Evolutionary conservation across 2,329 filamentous ascomycete species (phyloP), one percentile per base, ranked within the genome.

Genomic region (Cercospora sojina): DNA sequence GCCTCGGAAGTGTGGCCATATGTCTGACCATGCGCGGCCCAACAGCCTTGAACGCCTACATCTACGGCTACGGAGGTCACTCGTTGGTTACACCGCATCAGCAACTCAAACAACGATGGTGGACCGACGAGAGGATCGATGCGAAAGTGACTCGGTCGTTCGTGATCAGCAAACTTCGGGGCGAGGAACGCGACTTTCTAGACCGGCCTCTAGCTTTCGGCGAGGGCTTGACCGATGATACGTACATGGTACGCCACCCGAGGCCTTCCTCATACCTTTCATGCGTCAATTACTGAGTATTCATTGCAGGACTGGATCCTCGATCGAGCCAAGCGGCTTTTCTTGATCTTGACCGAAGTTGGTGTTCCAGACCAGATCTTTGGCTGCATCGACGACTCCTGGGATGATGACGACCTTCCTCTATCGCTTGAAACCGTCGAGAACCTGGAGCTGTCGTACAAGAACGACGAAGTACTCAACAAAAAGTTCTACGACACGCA

Each of bases 391-490:
- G 90, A 93, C 77, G 87, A 90, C 74, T 90, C 88, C 23, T 92
- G 90, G 90, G 89, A 91, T 71, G 91, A 93, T 73, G 84, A 87
- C 62, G 90, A 93, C 78, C 81, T 93, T 49, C 91, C 91, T 5
- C 83, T 93, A 57, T 82, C 87, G 4, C 80, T 86, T 62, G 87
- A 90, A 59, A 86, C 90, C 66, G 84, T 92, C 55, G 84, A 85
- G 71, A 85, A 85, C 56, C 83, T 92, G 18, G 83, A 84, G 31
- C 80, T 92, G 51, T 87, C 87, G 0, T 82, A 84, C 23, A 79
- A 82, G 25, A 84, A 83, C 59, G 86, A 91, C 75, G 85, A 88
- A 65, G 85, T 83, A 64, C 75, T 90, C n/a, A 88, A 91, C 72
- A 85, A 82, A 75, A 88, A 84, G 71, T 92, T 93, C 75, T 90